These are phyloP conservation scores for Anisodus tanguticus DNA, from an alignment of 257 asterid genomes.

Conservation along the genomic window DNA sequence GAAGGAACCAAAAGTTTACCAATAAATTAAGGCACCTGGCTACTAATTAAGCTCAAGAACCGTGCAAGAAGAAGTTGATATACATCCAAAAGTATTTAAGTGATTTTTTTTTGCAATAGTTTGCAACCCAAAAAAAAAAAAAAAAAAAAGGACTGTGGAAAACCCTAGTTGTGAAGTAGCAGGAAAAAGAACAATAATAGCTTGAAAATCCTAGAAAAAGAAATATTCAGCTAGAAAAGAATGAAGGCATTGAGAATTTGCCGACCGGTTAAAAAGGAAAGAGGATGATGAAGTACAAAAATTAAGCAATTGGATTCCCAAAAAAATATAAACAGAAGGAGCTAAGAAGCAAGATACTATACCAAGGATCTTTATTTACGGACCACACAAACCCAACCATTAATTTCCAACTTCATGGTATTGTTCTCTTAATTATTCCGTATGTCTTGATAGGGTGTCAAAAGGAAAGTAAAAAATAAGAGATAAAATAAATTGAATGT, in stretches of 20 bases:
- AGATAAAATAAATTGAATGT: no score
- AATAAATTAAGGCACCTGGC: not conserved
- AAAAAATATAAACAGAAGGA: no score
- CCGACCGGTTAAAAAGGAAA: not conserved
- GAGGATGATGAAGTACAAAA: not conserved
- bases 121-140: no score
- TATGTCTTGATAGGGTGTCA: no score
- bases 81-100: not conserved
- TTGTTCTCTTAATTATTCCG: no score
- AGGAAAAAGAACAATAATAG: not conserved
- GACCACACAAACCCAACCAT: no score
- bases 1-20: not conserved
- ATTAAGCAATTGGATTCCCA: no score
- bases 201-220: not conserved
- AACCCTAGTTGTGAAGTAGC: not conserved
- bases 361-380: no score
- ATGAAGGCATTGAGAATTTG: not conserved
- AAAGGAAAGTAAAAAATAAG: no score
- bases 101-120: not conserved
- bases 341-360: no score
- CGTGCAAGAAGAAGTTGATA: not conserved
- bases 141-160: no score
- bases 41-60: not conserved
- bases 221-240: not conserved
- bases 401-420: no score